Base-by-base conservation (phyloP, 2,329 filamentous ascomycete species). In the Diatrype stigma region DNA sequence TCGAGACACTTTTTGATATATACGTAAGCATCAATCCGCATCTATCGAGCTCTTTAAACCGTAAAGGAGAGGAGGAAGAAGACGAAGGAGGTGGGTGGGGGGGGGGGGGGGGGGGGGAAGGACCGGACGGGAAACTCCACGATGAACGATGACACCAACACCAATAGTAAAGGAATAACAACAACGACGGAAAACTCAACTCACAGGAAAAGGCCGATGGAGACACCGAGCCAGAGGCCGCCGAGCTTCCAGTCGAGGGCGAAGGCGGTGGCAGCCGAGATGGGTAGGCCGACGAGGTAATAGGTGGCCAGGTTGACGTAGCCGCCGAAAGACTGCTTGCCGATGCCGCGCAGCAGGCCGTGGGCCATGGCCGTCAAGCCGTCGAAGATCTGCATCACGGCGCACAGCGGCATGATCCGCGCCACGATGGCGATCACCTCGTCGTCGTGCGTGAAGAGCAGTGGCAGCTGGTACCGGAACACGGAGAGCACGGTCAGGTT, bases 301-400 rank as follows among this genome's bases (percentile, higher is more conserved):
- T 96, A 96, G 21, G 86, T 86, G 46, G 90, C 82, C 2, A 97
- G 72, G 63, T 94, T 95, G 7, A 92, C 85, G 60, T 93, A 96
- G 0, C 93, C 92, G 12, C 93, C 93, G 51, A 97, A 85, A 56
- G 90, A 85, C 69, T 97, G 93, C 51, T 89, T 83, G 2, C 94
- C 94, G 16, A 97, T 81, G 12, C 93, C 93, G 40, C 94, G 81
- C 26, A 97, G 78, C 37, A 96, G 78, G 26, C 92, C 93, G 63
- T 94, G 92, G 51, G 89, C 90, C 37, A 86, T 86, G 3, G 88
- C 82, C 0, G 89, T 84, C 17, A 96, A 68, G 1, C 88, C 85
- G 68, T 99, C 93, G 61, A 95, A 92, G 22, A 96, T 79, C 67
- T 97, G 92, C 77, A 96, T 95, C 1, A 90, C 80, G 0, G 92